Base-by-base conservation (phyloP, 1,139 yeast genomes). In the Taiozyma sp. region DNA sequence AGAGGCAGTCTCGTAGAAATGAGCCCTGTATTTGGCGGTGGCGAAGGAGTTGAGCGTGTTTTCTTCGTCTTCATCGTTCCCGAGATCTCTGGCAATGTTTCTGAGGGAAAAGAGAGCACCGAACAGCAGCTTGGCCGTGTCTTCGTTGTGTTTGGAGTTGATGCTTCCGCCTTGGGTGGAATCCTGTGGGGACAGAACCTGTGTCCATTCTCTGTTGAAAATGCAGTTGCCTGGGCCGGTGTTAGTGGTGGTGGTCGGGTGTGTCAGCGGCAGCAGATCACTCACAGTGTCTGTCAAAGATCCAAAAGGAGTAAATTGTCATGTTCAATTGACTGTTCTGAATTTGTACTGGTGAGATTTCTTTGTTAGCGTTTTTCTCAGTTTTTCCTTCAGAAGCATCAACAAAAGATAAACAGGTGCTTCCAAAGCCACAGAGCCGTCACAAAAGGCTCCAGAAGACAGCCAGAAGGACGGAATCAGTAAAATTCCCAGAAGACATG, bases 81-180 rank as follows among this genome's bases (percentile, higher is more conserved):
- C 79, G 47, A 90, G 70, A 61, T 87, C 85, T 29, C 81, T 75
- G 1, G 93, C 79, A 48, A 92, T 80, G 57, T 84, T 87, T 51
- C 92, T 79, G 56, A 93, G 70, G 9, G 97, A 90, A 65, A 83
- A 87, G 22, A 90, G 73, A 47, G 89, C 82, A n/a, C 99, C 99
- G 65, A 90, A 93, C 22, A 93, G 73, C 44, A 93, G 77, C 65
- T 93, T 87, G 13, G 93, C 84, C 16, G 80, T 75, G 62, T 87
- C 85, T 43, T 83, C 83, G 50, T 78, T 76, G 63, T 81, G 84
- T 54, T 75, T 78, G 28, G 75, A 72, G 62, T 86, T 86, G 47
- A 78, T 71, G 0, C 77, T 64, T 1, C 86, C 87, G 38, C 69
- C 67, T 34, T 48, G 45, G 36, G 45, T 47, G 39, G 43, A 42